Percentiles rank a stretch among this genome's conserved stretches.
phyloP scores from a whole-genome alignment of 192 early-diverging fungal species.

The Backusella parvicylindrica region DNA sequence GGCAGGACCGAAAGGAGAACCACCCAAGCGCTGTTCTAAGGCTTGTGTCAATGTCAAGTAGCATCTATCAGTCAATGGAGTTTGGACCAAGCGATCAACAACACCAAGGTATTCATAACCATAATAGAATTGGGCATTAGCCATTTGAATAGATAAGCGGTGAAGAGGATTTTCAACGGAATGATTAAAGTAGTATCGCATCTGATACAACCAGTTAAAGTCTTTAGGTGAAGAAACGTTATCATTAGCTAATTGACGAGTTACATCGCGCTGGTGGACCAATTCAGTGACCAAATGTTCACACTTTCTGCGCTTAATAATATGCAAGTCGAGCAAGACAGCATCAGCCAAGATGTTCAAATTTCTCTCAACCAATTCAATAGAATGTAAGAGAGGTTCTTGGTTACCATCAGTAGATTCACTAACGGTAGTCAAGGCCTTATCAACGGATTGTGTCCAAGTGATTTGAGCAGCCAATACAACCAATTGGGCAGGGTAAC shows the following conservation, averaged over 20 bases:
- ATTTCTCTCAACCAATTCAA: slow-evolving; percentile 62
- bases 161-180: slow-evolving; percentile 62
- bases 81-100: slow-evolving; percentile 96
- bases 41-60: slow-evolving; percentile 99
- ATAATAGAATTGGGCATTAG: slow-evolving; percentile 90
- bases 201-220: slow-evolving; percentile 96
- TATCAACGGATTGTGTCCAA: slow-evolving; percentile 90
- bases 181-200: slow-evolving; percentile 79
- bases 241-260: slow-evolving; percentile 60
- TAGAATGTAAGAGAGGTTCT: slow-evolving; percentile 51
- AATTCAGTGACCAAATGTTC: slow-evolving; percentile 99
- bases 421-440: slow-evolving; percentile 51
- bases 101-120: slow-evolving; percentile 99
- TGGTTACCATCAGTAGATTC: slow-evolving; percentile 35
- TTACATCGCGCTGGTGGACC: slow-evolving; percentile 96
- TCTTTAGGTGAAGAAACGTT: slow-evolving; percentile 59
- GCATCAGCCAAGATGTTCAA: slow-evolving; percentile 89
- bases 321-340: slow-evolving; percentile 81
- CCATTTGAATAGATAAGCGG: slow-evolving; percentile 83
- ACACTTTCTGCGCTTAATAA: slow-evolving; percentile 88
- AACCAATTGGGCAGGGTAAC: slow-evolving; percentile 90
- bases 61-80: slow-evolving; percentile 98
- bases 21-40: slow-evolving; percentile 87
- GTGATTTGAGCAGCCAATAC: slow-evolving; percentile 86
- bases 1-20: slow-evolving; percentile 97